Evolutionary conservation across 1,284 basidiomycete genomes (phyloP).

Genomic region (Ganoderma resinaceum): DNA sequence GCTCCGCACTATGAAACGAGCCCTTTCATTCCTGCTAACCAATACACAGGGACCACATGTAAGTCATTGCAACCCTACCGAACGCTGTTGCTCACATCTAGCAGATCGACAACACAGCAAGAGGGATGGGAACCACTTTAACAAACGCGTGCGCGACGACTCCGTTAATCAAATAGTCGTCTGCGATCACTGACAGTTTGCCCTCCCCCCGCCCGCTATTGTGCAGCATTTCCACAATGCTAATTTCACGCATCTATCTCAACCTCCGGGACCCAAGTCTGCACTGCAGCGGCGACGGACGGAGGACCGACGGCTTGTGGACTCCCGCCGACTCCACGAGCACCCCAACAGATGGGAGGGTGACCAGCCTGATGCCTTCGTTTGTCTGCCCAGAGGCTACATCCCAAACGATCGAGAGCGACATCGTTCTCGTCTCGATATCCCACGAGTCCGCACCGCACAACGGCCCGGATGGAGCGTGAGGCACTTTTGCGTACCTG

Average conservation of each 20-base stretch:
- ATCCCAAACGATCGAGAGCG: not conserved
- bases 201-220: too few species aligned
- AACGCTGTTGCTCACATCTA: not conserved
- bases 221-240: constrained; percentile 22
- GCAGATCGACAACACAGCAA: constrained; percentile 13
- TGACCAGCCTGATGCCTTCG: not conserved
- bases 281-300: not conserved
- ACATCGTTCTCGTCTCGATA: not conserved
- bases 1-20: not conserved
- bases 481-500: not conserved
- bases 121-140: constrained; percentile 26
- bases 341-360: not conserved
- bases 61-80: not conserved
- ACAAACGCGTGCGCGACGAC: constrained; percentile 34
- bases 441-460: not conserved
- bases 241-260: constrained; percentile 26
- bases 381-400: not conserved
- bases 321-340: not conserved
- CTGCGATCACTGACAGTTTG: not conserved
- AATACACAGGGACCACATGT: constrained; percentile 5
- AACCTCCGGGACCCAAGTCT: constrained; percentile 26
- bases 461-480: not conserved
- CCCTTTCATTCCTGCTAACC: not conserved
- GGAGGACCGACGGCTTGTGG: not conserved
- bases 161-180: not conserved